A percentile compares a stretch with the other conserved stretches of the same genome.
Conservation (phyloP, 2,329 filamentous ascomycete genomes). For the Scedosporium boydii region DNA sequence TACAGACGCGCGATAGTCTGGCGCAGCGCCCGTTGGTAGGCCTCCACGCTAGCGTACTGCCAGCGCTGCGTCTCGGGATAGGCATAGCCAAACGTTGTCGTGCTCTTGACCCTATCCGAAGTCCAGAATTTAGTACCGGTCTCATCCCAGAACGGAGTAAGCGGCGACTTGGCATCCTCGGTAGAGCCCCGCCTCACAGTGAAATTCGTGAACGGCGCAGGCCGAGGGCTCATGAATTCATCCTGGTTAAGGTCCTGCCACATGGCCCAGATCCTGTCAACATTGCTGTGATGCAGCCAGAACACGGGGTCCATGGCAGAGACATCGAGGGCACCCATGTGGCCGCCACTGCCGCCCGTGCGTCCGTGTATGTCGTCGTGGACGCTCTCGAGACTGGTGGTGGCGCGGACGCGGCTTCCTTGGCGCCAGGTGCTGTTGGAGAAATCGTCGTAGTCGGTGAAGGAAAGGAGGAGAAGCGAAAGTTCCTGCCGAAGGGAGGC, state of each 20-base stretch:
- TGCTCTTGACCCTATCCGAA: constrained; percentile 50
- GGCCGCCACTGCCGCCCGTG: constrained; percentile 34
- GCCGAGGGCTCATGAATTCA: constrained; percentile 18
- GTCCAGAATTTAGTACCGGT: constrained; percentile 57
- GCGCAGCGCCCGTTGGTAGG: constrained; percentile 13
- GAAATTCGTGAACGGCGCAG: constrained; percentile 2
- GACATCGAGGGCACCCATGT: constrained; percentile 44
- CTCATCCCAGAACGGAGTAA: constrained; percentile 58
- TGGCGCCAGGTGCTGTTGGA: constrained; percentile 9
- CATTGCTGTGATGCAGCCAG: constrained; percentile 56
- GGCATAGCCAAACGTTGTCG: constrained; percentile 59
- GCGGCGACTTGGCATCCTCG: constrained; percentile 43
- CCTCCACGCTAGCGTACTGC: constrained; percentile 8
- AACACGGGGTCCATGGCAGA: constrained; percentile 57
- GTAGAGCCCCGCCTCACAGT: constrained; percentile 29
- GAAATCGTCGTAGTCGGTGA: constrained; percentile 9
- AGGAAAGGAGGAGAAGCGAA: constrained; percentile 3
- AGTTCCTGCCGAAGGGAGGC: constrained; percentile 14
- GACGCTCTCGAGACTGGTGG: constrained; percentile 22
- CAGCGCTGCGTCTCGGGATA: constrained; percentile 51
- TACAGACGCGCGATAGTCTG: constrained; percentile 24
- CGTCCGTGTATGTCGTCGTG: constrained; percentile 28
- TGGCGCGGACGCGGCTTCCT: neutral
- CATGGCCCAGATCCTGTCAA: constrained; percentile 66
- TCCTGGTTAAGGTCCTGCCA: constrained; percentile 68